A percentile compares a stretch with the other conserved stretches of the same genome.
Conservation (phyloP, 441 rosid species). For the Mallotus japonicus region DNA sequence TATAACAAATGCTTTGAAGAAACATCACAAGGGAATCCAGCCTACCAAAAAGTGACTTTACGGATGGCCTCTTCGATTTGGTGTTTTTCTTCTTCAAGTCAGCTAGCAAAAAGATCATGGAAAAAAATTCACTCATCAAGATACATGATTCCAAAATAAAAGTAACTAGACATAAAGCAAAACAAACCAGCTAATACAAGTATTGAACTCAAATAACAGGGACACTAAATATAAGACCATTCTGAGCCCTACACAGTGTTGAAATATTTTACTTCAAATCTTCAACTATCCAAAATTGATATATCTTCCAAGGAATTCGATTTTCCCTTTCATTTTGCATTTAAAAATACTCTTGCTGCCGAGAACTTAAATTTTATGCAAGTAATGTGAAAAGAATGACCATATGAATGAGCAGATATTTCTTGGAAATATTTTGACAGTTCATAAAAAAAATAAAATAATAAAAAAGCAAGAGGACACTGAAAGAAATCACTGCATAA, state of each 20-base stretch:
- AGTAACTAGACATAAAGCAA: background rate
- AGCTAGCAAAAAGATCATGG: slow-evolving; percentile 32
- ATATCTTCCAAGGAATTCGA: background rate
- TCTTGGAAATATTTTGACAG: background rate
- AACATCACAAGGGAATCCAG: background rate
- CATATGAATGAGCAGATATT: background rate
- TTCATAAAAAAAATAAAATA: background rate
- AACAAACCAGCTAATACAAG: background rate
- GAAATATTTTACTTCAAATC: background rate
- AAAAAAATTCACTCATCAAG: slow-evolving; percentile 1
- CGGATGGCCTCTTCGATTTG: slow-evolving; percentile 88
- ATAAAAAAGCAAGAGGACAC: background rate
- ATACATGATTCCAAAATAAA: background rate
- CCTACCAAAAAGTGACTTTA: slow-evolving; percentile 96
- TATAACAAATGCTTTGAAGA: slow-evolving; percentile 1
- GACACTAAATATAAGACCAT: background rate
- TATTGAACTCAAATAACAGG: background rate
- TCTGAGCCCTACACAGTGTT: background rate
- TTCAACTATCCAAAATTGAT: background rate
- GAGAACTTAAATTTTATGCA: background rate
- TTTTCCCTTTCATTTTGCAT: no score
- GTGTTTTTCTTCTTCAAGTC: slow-evolving; percentile 85
- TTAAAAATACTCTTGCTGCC: background rate
- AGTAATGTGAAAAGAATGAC: background rate
- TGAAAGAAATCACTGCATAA: background rate